Conservation (phyloP, 495 filamentous ascomycete species). For the Annulohypoxylon stygium region DNA sequence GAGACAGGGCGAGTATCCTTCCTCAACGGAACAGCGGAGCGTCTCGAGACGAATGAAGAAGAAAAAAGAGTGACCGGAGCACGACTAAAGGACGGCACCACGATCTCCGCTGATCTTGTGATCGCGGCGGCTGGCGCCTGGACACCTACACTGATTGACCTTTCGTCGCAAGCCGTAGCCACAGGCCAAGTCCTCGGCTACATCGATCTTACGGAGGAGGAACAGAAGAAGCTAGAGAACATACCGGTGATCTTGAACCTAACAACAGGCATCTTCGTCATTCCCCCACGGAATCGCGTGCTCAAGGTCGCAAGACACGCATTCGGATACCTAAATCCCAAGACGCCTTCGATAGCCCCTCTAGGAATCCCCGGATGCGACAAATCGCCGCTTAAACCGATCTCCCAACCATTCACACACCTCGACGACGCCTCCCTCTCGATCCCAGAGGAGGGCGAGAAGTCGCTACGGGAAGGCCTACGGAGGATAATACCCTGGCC, state of each 20-base stretch:
- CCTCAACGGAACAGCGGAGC: conserved; percentile 69
- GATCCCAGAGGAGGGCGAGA: conserved; percentile 71
- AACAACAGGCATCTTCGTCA: conserved; percentile 82
- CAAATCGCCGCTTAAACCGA: conserved; percentile 19
- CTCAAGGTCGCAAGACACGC: conserved; percentile 87
- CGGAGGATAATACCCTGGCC: conserved; percentile 70
- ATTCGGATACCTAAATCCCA: conserved; percentile 84
- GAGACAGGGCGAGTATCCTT: conserved; percentile 72
- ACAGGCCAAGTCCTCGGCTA: conserved; percentile 88
- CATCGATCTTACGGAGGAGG: conserved; percentile 74
- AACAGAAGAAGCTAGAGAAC: conserved; percentile 71
- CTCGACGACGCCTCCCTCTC: conserved; percentile 56
- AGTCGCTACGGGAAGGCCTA: conserved; percentile 72
- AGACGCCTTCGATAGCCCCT: conserved; percentile 56
- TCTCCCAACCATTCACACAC: conserved; percentile 64
- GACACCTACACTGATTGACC: conserved; percentile 80
- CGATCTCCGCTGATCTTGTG: conserved; percentile 75
- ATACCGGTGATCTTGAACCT: conserved; percentile 86
- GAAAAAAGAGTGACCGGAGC: conserved; percentile 63
- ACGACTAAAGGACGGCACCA: conserved; percentile 63
- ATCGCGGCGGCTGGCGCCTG: conserved; percentile 89
- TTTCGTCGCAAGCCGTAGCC: conserved; percentile 78
- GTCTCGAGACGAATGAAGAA: conserved; percentile 61
- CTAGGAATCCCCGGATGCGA: conserved; percentile 49
- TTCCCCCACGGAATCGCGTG: conserved; percentile 76